phyloP scores from a whole-genome alignment of 139 green algal species.

The Mesostigma viride region DNA sequence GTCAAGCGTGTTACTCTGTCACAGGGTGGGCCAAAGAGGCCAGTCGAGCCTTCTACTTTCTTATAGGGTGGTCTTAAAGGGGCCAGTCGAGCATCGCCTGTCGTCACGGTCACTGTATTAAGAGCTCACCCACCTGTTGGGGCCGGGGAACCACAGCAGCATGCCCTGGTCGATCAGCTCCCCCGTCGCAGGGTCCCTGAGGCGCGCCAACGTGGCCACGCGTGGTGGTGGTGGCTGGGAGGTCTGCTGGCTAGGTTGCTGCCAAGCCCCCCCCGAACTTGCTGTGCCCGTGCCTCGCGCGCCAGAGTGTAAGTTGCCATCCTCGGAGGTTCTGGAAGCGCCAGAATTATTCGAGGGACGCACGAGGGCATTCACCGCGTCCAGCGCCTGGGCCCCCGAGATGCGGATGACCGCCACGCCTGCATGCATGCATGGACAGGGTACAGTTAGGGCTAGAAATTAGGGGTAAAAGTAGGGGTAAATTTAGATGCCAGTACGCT shows the following conservation, averaged over 20 bases:
- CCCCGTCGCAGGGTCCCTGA: constrained; percentile 13
- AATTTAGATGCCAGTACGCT: too few relatives aligned
- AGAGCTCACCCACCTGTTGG: constrained; percentile 6
- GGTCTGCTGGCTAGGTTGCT: background rate
- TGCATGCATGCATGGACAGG: too few relatives aligned
- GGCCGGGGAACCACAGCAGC: constrained; percentile 35
- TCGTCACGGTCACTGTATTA: background rate
- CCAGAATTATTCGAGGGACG: background rate
- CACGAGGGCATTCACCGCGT: background rate
- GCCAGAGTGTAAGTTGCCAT: too few relatives aligned
- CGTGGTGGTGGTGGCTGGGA: background rate
- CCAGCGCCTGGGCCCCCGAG: constrained; percentile 28
- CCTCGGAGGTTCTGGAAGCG: too few relatives aligned
- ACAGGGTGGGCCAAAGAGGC: too few relatives aligned
- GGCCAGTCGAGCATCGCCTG: background rate
- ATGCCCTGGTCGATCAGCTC: constrained; percentile 35
- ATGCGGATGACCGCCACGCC: constrained; percentile 43
- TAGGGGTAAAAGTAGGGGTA: too few relatives aligned
- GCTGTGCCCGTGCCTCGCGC: too few relatives aligned
- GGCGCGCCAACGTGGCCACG: constrained; percentile 15
- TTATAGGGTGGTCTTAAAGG: too few relatives aligned
- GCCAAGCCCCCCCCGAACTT: too few relatives aligned
- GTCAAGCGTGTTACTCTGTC: too few relatives aligned
- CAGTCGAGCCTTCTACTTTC: too few relatives aligned
- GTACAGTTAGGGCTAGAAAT: too few relatives aligned